A percentile compares a stretch with the other conserved stretches of the same genome.
phyloP scores from a whole-genome alignment of 2,329 filamentous ascomycete genomes.

The Diaporthe vaccinii region DNA sequence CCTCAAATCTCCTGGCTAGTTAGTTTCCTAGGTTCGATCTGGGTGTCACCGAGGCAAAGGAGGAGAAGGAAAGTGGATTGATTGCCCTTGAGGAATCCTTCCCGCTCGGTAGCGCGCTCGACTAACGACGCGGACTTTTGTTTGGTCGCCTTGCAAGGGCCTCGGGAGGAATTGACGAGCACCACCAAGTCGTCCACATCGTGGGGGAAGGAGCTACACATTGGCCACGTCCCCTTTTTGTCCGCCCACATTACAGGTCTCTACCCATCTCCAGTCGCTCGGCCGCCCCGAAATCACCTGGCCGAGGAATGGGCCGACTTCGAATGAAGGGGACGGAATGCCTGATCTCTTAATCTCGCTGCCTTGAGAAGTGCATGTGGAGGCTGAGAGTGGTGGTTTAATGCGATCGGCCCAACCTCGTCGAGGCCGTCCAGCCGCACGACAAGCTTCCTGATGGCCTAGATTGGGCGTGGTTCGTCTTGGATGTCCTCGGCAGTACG shows the following conservation, averaged over 20 bases:
- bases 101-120: neutral
- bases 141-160: neutral
- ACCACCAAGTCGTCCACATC: neutral
- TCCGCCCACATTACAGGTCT: constrained; percentile 2
- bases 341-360: neutral
- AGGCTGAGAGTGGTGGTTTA: constrained; percentile 9
- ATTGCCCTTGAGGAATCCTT: constrained; percentile 20
- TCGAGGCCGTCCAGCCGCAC: neutral
- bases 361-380: constrained; percentile 6
- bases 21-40: neutral
- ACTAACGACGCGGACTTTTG: constrained; percentile 2
- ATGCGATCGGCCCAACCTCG: neutral
- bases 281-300: constrained; percentile 13
- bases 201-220: neutral
- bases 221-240: constrained; percentile 13
- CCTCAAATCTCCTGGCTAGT: constrained; percentile 7
- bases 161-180: constrained; percentile 6
- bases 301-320: constrained; percentile 16
- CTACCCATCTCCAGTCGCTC: neutral
- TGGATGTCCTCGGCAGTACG: neutral
- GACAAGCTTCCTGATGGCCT: neutral
- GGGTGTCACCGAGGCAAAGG: neutral
- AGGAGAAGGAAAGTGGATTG: neutral
- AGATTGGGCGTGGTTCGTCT: neutral
- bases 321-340: neutral